These are phyloP conservation scores for Raffaelea albimanens DNA, from an alignment of 2,329 filamentous ascomycete species.

Conservation along the genomic window DNA sequence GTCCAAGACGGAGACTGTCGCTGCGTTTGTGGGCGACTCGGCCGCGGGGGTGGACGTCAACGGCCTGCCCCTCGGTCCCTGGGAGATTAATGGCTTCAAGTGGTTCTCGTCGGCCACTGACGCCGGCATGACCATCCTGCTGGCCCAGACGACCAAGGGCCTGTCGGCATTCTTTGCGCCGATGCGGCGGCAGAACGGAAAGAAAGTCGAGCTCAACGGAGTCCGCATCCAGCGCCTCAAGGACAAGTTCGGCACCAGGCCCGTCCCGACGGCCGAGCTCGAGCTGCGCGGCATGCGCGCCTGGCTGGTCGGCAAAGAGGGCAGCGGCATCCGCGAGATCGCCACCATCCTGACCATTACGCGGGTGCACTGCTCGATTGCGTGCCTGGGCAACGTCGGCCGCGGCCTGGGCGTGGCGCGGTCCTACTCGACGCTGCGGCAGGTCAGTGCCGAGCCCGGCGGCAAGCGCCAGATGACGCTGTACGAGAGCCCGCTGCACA, in stretches of 20 bases:
- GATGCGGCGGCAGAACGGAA: constrained; percentile 33
- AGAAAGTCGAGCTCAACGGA: constrained; percentile 46
- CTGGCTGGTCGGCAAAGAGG: constrained; percentile 57
- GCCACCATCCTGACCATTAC: constrained; percentile 60
- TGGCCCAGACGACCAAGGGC: constrained; percentile 45
- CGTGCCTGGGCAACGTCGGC: constrained; percentile 41
- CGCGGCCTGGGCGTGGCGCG: constrained; percentile 48
- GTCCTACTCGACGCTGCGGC: constrained; percentile 48
- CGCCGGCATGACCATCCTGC: constrained; percentile 52
- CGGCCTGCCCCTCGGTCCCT: constrained; percentile 40
- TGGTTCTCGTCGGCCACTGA: constrained; percentile 64
- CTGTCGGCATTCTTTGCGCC: constrained; percentile 58
- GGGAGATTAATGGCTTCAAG: constrained; percentile 58
- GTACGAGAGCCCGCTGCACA: constrained; percentile 43
- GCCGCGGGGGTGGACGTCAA: constrained; percentile 18
- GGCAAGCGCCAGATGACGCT: constrained; percentile 37
- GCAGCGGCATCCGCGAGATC: constrained; percentile 59
- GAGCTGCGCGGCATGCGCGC: constrained; percentile 53
- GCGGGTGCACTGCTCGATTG: constrained; percentile 46
- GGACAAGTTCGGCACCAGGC: constrained; percentile 61
- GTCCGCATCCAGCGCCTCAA: constrained; percentile 61
- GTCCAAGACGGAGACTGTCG: constrained; percentile 56
- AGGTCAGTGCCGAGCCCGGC: constrained; percentile 35
- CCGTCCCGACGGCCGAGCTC: constrained; percentile 64
- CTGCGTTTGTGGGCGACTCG: constrained; percentile 20